Percentiles rank a stretch among this genome's conserved stretches.
These are phyloP conservation scores for Vigna reflexopilosa DNA, from an alignment of 306 rosid species.

Conservation along the genomic window DNA sequence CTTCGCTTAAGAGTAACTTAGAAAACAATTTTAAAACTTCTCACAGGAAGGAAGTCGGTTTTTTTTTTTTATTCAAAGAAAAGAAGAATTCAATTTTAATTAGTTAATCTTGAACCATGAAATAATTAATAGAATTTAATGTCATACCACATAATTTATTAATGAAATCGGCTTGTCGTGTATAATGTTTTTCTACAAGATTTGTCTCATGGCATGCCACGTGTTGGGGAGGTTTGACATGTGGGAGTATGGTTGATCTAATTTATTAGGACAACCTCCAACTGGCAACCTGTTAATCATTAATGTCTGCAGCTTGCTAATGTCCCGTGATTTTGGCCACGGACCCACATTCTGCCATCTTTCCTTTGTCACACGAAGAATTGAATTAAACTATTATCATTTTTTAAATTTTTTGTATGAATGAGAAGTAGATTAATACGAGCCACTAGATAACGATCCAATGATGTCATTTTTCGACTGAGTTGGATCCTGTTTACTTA, in stretches of 20 bases:
- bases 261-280: constrained; percentile 8
- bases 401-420: neutral
- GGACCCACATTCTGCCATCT: constrained; percentile 21
- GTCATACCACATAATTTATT: neutral
- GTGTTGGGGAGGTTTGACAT: neutral
- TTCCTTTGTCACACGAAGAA: neutral
- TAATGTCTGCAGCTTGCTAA: neutral
- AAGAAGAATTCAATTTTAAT: neutral
- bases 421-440: neutral
- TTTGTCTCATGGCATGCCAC: neutral
- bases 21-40: neutral
- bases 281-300: neutral
- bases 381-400: neutral
- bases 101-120: neutral
- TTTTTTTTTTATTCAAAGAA: neutral
- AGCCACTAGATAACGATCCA: neutral
- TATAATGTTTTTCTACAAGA: neutral
- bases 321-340: constrained; percentile 9
- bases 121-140: neutral
- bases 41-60: neutral
- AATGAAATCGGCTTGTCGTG: neutral
- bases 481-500: neutral
- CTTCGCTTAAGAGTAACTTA: neutral
- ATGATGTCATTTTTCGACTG: neutral
- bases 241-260: neutral